phyloP scores from a whole-genome alignment of 2,329 filamentous ascomycete genomes.

The Penicillium fuscoglaucum region DNA sequence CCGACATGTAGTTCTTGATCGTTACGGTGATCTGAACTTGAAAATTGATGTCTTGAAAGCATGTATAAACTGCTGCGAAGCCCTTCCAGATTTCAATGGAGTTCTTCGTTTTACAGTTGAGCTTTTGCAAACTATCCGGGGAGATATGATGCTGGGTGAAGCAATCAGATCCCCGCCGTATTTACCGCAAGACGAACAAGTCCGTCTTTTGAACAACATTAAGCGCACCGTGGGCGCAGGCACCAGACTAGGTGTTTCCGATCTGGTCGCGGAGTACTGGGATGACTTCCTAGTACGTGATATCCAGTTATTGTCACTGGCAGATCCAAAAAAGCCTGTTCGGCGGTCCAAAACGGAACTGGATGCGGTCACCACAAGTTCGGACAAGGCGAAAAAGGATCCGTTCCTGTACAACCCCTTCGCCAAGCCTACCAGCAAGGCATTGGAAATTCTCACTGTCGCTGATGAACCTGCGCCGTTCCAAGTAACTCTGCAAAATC shows the following conservation, averaged over 20 bases:
- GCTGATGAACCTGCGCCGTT: constrained; percentile 77
- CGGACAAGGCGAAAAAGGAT: constrained; percentile 55
- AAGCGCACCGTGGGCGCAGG: constrained; percentile 78
- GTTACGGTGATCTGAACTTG: constrained; percentile 73
- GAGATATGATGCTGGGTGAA: constrained; percentile 71
- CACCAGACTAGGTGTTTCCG: constrained; percentile 67
- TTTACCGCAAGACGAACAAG: constrained; percentile 78
- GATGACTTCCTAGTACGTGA: constrained; percentile 89
- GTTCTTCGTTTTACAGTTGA: constrained; percentile 86
- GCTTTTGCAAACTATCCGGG: constrained; percentile 72
- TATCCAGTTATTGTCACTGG: constrained; percentile 66
- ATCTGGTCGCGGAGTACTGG: constrained; percentile 85
- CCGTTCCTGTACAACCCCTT: constrained; percentile 98
- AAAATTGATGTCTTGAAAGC: constrained; percentile 85
- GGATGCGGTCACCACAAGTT: constrained; percentile 42
- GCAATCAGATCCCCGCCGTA: constrained; percentile 68
- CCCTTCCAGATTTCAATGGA: constrained; percentile 84
- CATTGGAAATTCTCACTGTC: constrained; percentile 69
- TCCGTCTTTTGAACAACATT: constrained; percentile 80
- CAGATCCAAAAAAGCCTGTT: constrained; percentile 62
- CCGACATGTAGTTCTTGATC: constrained; percentile 46
- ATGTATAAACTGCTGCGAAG: constrained; percentile 93
- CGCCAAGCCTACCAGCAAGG: constrained; percentile 61
- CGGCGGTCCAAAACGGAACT: constrained; percentile 60
- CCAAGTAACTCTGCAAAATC: constrained; percentile 83